These are phyloP conservation scores for Xylaria longipes DNA, from an alignment of 495 filamentous ascomycete species.

Conservation along the genomic window DNA sequence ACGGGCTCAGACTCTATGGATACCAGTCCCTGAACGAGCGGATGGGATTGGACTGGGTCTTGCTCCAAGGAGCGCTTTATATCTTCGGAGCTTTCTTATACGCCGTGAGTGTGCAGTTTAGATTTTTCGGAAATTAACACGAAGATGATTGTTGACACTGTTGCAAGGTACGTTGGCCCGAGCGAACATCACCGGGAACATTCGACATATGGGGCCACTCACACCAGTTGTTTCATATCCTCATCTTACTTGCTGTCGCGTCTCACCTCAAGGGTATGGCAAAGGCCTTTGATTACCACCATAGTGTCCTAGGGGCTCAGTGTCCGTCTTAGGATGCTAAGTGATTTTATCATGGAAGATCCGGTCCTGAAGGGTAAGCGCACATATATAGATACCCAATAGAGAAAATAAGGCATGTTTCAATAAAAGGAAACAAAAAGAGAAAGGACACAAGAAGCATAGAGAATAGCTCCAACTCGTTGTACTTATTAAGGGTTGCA, in stretches of 20 bases:
- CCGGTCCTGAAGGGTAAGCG: neutral
- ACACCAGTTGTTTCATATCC: slow-evolving; percentile 81
- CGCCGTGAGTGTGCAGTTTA: slow-evolving; percentile 30
- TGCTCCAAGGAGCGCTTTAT: slow-evolving; percentile 79
- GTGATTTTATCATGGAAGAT: neutral
- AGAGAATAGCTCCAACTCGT: neutral
- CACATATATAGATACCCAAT: neutral
- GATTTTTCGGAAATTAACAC: neutral
- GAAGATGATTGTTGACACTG: slow-evolving; percentile 26
- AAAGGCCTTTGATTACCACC: slow-evolving; percentile 57
- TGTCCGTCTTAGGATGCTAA: slow-evolving; percentile 34
- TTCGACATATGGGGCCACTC: slow-evolving; percentile 82
- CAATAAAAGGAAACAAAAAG: neutral
- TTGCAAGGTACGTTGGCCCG: slow-evolving; percentile 60
- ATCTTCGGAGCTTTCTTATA: slow-evolving; percentile 78
- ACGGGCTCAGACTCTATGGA: slow-evolving; percentile 68
- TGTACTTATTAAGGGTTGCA: neutral
- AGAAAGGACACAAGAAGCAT: no score
- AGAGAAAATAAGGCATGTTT: neutral
- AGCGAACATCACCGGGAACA: slow-evolving; percentile 64
- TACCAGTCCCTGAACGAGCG: slow-evolving; percentile 57
- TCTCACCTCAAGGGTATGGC: slow-evolving; percentile 69
- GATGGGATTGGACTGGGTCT: slow-evolving; percentile 85
- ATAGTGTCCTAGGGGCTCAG: slow-evolving; percentile 45
- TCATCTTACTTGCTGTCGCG: slow-evolving; percentile 70